Evolutionary conservation across 768 basidiomycete genomes (phyloP), one percentile per base, ranked within the genome.

Genomic region (Daedaleopsis sinensis): DNA sequence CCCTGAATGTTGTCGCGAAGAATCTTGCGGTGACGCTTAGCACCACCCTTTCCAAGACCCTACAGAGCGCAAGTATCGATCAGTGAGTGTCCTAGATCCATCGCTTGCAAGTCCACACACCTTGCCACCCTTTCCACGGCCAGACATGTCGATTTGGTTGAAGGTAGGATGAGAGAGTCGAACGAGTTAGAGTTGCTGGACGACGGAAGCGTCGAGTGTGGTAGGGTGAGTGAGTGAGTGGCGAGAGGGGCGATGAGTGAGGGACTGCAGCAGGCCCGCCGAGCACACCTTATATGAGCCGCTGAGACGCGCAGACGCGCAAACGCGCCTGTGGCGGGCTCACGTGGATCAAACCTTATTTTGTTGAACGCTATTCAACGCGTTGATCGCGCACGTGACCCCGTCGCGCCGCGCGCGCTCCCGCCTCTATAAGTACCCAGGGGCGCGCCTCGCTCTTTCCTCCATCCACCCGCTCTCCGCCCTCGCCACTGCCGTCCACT

Each of bases 61-160:
- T n/a, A n/a, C n/a, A n/a, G n/a, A n/a, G n/a, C n/a, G n/a, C n/a
- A n/a, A n/a, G n/a, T n/a, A n/a, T n/a, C n/a, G n/a, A n/a, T n/a
- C n/a, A n/a, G n/a, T n/a, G n/a, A n/a, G n/a, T n/a, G n/a, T n/a
- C n/a, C n/a, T n/a, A n/a, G n/a, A n/a, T n/a, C n/a, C n/a, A n/a
- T n/a, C n/a, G n/a, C n/a, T n/a, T n/a, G 5, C 19, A 27, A 16
- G 32, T 5, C 42, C 52, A 67, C 76, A 37, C 47, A 87, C 86
- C 82, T 90, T 90, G 71, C 88, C 87, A 78, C 87, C 87, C 78
- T 89, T 89, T 72, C 88, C 88, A 71, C 88, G 88, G 77, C 88
- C 88, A 80, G 87, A 88, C 88, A 90, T 90, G 69, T 67, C 79
- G 71, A 55, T 55, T 63, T 55, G 51, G n/a, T 47, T 50, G 44